These are phyloP conservation scores for Aspergillus affinis DNA, from an alignment of 495 filamentous ascomycete species.

Conservation along the genomic window DNA sequence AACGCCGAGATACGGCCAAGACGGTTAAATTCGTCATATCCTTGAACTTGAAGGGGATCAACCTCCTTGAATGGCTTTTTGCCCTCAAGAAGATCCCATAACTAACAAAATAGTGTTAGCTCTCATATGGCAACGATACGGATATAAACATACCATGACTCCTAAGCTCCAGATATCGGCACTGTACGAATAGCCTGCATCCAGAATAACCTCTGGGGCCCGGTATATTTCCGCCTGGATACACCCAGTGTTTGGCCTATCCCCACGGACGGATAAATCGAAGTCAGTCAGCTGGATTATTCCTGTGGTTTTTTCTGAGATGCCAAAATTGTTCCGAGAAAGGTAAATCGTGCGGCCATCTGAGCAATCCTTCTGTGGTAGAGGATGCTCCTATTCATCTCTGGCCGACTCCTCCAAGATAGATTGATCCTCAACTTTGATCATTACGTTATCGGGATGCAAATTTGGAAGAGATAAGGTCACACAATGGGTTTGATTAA, in stretches of 20 bases:
- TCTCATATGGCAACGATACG: not conserved
- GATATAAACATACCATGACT: constrained; percentile 31
- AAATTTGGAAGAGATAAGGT: no score
- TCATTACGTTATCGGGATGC: constrained; percentile 22
- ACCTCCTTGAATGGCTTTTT: constrained; percentile 25
- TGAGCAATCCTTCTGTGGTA: constrained; percentile 17
- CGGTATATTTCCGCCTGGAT: constrained; percentile 43
- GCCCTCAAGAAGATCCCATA: constrained; percentile 37
- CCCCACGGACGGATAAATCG: constrained; percentile 22
- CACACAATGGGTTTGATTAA: constrained; percentile 4
- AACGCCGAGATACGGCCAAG: constrained; percentile 37
- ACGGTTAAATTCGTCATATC: constrained; percentile 30
- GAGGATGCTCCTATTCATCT: constrained; percentile 23
- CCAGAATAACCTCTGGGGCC: constrained; percentile 46
- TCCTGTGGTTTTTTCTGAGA: constrained; percentile 10
- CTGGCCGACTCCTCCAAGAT: constrained; percentile 20
- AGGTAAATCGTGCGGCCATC: constrained; percentile 23
- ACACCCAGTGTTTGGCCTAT: constrained; percentile 27
- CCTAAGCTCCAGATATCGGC: constrained; percentile 49
- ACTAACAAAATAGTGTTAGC: constrained; percentile 16
- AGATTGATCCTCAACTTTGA: constrained; percentile 20
- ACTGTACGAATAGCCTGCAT: constrained; percentile 35
- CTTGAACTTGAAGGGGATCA: constrained; percentile 15
- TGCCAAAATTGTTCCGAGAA: constrained; percentile 19
- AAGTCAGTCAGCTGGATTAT: constrained; percentile 24